Conservation (phyloP, 148 eudicot genomes). For the Agrostemma githago region DNA sequence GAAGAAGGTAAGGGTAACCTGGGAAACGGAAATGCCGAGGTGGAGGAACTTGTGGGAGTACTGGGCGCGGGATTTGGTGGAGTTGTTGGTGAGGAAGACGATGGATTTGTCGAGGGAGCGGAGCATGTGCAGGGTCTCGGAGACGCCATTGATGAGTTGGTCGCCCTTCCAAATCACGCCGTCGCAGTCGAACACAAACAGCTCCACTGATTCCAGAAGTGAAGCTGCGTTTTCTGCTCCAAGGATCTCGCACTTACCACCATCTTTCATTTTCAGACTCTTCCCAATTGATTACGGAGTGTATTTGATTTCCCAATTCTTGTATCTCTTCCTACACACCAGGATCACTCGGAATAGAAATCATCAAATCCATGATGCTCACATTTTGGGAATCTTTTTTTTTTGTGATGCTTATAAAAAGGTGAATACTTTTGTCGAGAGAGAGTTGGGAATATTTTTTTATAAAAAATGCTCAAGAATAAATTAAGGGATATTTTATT, state of each 20-base stretch:
- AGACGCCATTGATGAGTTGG: constrained; percentile 71
- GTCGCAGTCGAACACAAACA: constrained; percentile 87
- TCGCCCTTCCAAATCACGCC: constrained; percentile 97
- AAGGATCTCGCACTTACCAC: constrained; percentile 26
- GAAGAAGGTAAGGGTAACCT: constrained; percentile 27
- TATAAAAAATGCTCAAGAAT: no score
- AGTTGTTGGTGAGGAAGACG: constrained; percentile 89
- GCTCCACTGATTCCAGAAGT: constrained; percentile 62
- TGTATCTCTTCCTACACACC: no score
- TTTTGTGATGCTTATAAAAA: no score
- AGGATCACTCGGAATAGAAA: no score
- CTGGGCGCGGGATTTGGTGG: constrained; percentile 73
- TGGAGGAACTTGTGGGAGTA: constrained; percentile 66
- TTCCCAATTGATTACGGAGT: no score
- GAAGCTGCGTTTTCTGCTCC: constrained; percentile 23
- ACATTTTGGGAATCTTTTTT: no score
- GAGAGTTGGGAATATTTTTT: no score
- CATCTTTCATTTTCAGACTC: not conserved
- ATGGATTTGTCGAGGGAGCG: constrained; percentile 55
- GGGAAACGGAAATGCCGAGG: constrained; percentile 67
- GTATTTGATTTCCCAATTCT: no score
- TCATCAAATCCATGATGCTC: no score
- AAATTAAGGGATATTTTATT: no score
- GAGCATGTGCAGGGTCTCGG: constrained; percentile 61
- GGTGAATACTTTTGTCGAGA: no score